A percentile compares a stretch with the other conserved stretches of the same genome.
phyloP scores from a whole-genome alignment of 1,284 basidiomycete species.

The Ustilago shanxiensis region DNA sequence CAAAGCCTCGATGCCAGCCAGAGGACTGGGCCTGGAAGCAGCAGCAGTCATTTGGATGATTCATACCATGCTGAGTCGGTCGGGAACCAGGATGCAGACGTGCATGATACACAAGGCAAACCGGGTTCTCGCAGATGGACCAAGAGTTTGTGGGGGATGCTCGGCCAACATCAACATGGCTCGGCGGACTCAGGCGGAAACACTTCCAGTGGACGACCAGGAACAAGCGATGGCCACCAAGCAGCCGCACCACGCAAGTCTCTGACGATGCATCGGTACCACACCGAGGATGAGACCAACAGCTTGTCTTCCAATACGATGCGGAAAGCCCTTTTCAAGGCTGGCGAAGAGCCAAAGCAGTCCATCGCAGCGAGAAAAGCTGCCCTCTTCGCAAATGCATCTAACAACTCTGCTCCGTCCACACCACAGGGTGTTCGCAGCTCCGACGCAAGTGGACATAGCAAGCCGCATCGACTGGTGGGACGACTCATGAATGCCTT shows the following conservation, averaged over 20 bases:
- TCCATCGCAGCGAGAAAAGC: slow-evolving; percentile 43
- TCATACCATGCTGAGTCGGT: background rate
- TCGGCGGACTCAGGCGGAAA: slow-evolving; percentile 13
- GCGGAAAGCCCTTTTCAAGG: slow-evolving; percentile 30
- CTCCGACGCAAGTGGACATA: slow-evolving; percentile 12
- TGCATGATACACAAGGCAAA: slow-evolving; percentile 17
- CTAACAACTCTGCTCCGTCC: slow-evolving; percentile 29
- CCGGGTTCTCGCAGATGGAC: slow-evolving; percentile 39
- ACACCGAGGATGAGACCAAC: slow-evolving; percentile 30
- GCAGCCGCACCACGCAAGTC: slow-evolving; percentile 21
- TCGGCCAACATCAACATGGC: slow-evolving; percentile 23
- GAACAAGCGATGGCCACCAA: slow-evolving; percentile 25
- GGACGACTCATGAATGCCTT: slow-evolving; percentile 48
- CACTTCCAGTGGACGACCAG: slow-evolving; percentile 9
- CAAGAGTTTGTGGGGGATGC: slow-evolving; percentile 53
- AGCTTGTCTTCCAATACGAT: slow-evolving; percentile 11
- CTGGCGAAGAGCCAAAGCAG: slow-evolving; percentile 38
- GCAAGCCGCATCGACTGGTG: slow-evolving; percentile 36
- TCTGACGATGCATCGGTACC: slow-evolving; percentile 35
- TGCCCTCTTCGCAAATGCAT: slow-evolving; percentile 26
- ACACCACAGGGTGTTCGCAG: slow-evolving; percentile 14
- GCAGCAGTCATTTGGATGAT: slow-evolving; percentile 8
- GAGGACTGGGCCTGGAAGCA: slow-evolving; percentile 17
- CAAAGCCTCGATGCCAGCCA: slow-evolving; percentile 24
- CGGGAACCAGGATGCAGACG: background rate